phyloP scores from a whole-genome alignment of 306 rosid species.

The Castanea sativa region DNA sequence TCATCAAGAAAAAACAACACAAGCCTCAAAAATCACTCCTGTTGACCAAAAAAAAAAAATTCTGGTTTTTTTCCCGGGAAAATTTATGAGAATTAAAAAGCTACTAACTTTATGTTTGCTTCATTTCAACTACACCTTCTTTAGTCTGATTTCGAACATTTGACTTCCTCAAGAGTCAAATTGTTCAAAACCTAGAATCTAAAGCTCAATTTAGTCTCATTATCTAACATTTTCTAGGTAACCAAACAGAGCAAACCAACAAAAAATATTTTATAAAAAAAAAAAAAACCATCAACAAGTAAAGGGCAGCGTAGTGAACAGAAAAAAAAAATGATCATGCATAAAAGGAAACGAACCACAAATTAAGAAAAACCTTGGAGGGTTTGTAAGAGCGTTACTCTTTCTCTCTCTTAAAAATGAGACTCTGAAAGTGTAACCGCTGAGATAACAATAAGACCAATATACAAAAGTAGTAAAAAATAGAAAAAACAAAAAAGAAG shows the following conservation, averaged over 20 bases:
- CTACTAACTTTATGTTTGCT: not conserved
- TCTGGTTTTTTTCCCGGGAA: not conserved
- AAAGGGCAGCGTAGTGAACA: not conserved
- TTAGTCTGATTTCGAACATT: too few species aligned
- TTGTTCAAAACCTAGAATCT: not conserved
- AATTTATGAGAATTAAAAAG: not conserved
- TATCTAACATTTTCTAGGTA: not conserved
- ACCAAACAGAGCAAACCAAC: slow-evolving; percentile 1
- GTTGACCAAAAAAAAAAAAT: not conserved
- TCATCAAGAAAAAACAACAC: not conserved
- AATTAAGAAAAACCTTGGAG: not conserved
- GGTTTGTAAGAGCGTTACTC: not conserved
- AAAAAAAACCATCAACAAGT: not conserved
- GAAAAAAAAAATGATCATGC: not conserved
- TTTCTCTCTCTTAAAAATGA: not conserved
- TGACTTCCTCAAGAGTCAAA: not conserved
- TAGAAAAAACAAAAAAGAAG: too few species aligned
- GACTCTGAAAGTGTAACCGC: not conserved
- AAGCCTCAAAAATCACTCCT: not conserved
- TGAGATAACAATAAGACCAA: not conserved
- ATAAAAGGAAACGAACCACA: not conserved
- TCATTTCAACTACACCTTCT: not conserved
- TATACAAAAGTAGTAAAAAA: not conserved
- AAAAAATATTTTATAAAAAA: not conserved
- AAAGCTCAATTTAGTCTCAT: not conserved